Evolutionary conservation across 2,329 filamentous ascomycete genomes (phyloP).

Genomic region (Tolypocladium ovalisporum): DNA sequence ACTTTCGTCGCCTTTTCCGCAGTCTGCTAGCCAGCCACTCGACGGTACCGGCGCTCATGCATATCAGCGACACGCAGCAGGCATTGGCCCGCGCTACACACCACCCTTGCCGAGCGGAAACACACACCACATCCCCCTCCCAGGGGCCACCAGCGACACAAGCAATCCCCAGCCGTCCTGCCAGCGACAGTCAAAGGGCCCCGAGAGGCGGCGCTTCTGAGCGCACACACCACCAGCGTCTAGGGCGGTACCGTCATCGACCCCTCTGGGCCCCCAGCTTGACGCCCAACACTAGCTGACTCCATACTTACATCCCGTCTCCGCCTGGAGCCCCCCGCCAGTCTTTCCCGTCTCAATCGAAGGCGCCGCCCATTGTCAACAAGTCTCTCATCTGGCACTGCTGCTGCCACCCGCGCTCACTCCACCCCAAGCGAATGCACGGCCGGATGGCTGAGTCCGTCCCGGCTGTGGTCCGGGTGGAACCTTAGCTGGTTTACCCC

Average conservation of each 20-base stretch:
- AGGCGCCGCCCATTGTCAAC: neutral
- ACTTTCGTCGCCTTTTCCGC: constrained; percentile 16
- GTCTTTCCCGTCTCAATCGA: constrained; percentile 5
- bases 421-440: constrained; percentile 5
- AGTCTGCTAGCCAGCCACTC: constrained; percentile 7
- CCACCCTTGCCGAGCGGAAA: constrained; percentile 9
- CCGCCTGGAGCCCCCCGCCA: constrained; percentile 12
- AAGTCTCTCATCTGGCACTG: neutral
- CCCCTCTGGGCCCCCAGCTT: neutral
- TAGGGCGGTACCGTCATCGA: neutral
- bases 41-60: constrained; percentile 7
- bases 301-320: constrained; percentile 14
- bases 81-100: constrained; percentile 10
- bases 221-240: neutral
- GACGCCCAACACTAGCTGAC: constrained; percentile 7
- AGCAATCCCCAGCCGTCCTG: constrained; percentile 1
- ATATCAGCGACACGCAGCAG: constrained; percentile 11
- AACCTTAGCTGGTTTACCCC: constrained; percentile 22
- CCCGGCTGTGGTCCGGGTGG: constrained; percentile 22
- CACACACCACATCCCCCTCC: neutral
- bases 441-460: constrained; percentile 8
- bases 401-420: neutral
- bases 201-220: neutral
- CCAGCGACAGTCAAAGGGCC: neutral
- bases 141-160: constrained; percentile 1